A percentile compares a stretch with the other conserved stretches of the same genome.
phyloP scores from a whole-genome alignment of 1,284 basidiomycete genomes.

The Tilletia horrida region DNA sequence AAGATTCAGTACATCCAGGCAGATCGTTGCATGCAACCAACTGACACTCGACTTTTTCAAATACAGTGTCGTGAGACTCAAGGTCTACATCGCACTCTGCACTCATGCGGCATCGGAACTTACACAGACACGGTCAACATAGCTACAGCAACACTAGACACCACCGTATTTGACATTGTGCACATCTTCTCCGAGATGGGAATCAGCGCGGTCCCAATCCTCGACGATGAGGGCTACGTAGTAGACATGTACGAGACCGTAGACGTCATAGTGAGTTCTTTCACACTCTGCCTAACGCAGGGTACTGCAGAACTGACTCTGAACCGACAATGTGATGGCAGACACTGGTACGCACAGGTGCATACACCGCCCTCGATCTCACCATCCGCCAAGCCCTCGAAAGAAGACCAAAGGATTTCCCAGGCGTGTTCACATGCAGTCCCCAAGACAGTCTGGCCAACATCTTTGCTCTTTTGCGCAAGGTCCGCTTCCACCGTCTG shows the following conservation, averaged over 20 bases:
- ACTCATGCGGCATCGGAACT: constrained; percentile 86
- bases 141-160: constrained; percentile 83
- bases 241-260: constrained; percentile 98
- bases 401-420: constrained; percentile 81
- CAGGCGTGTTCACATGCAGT: constrained; percentile 92
- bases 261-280: constrained; percentile 82
- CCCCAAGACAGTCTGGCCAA: constrained; percentile 90
- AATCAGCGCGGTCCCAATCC: constrained; percentile 94
- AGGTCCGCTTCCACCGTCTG: constrained; percentile 85
- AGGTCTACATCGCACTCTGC: constrained; percentile 67
- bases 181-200: constrained; percentile 96
- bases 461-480: constrained; percentile 85
- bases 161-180: constrained; percentile 94
- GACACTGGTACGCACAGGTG: constrained; percentile 74
- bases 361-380: constrained; percentile 87
- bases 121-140: constrained; percentile 69
- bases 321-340: not conserved
- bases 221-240: constrained; percentile 87
- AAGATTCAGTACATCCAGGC: no score
- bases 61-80: constrained; percentile 49
- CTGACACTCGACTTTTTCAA: no score
- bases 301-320: not conserved
- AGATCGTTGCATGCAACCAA: no score
- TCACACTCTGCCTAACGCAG: not conserved
- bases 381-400: constrained; percentile 91